Evolutionary conservation across 1,284 basidiomycete species (phyloP).

Genomic region (Apiotrichum sp.): DNA sequence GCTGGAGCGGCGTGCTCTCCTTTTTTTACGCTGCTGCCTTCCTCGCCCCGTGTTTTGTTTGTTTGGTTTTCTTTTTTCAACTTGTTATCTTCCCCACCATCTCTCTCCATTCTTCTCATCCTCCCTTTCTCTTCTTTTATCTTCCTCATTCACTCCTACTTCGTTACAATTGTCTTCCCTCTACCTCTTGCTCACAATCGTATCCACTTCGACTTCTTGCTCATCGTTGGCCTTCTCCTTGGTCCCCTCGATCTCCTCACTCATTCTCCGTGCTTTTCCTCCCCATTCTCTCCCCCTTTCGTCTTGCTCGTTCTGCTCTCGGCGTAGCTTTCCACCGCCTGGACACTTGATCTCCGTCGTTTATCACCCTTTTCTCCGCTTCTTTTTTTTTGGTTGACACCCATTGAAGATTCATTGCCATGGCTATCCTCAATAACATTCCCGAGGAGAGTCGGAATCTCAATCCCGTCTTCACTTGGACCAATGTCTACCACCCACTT

Average conservation of each 20-base stretch:
- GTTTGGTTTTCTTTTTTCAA: no score
- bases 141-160: no score
- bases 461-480: background rate
- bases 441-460: background rate
- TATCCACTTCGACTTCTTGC: no score
- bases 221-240: no score
- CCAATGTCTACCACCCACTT: background rate
- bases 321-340: no score
- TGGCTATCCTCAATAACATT: background rate
- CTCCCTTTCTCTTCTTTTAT: background rate
- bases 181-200: background rate
- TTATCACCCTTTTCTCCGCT: no score
- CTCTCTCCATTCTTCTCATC: background rate
- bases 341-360: background rate
- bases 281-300: background rate
- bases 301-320: background rate
- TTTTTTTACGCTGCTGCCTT: no score
- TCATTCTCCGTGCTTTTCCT: no score
- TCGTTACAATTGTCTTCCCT: no score
- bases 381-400: background rate
- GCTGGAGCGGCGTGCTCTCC: no score
- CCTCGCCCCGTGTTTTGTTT: no score
- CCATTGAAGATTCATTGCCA: background rate
- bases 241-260: no score
- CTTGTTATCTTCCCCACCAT: background rate